Evolutionary conservation across 2,329 filamentous ascomycete genomes (phyloP), one percentile per base, ranked within the genome.

Genomic region (Phaeomoniella chlamydospora): DNA sequence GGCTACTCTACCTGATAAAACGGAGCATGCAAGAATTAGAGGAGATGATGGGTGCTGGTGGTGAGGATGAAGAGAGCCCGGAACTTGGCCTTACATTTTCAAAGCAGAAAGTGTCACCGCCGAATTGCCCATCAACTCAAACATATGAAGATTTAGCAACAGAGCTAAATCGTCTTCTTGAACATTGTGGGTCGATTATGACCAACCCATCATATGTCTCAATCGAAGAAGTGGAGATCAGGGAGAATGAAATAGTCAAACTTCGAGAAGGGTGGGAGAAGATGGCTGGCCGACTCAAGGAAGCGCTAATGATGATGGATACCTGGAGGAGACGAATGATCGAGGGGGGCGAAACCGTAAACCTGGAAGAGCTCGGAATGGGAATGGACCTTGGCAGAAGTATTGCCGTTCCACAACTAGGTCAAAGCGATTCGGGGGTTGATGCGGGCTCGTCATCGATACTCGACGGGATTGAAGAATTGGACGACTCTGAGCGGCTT

Each of bases 191-290:
- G 44, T 80, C 72, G 2, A 73, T 98, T 26, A 67, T 98, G 31
- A 94, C 86, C 5, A 96, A 96, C 50, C 90, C 90, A 1, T 93
- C 87, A 2, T 98, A 96, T 54, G 90, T 94, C 11, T 83, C 88
- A 0, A 74, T 96, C 15, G 90, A 96, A 49, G 90, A 96, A 55
- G 85, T 98, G 2, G 79, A 92, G 50, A 62, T 86, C n/a, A 76
- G 88, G 37, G 88, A 98, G 44, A 80, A 92, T 40, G 87, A 94
- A 54, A 96, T 98, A 44, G 69, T 72, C 36, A 73, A 83, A 35
- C 65, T 98, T 33, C 76, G 84, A 37, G 74, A 80, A 37, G 85
- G 87, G 12, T 93, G 88, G 80, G 82, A 92, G 53, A 86, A 81
- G 58, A 94, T 96, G 83, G 87, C 96, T 56, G 71, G 65, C 15